These are phyloP conservation scores for Tricholoma furcatifolium DNA, from an alignment of 768 basidiomycete genomes.

Conservation along the genomic window DNA sequence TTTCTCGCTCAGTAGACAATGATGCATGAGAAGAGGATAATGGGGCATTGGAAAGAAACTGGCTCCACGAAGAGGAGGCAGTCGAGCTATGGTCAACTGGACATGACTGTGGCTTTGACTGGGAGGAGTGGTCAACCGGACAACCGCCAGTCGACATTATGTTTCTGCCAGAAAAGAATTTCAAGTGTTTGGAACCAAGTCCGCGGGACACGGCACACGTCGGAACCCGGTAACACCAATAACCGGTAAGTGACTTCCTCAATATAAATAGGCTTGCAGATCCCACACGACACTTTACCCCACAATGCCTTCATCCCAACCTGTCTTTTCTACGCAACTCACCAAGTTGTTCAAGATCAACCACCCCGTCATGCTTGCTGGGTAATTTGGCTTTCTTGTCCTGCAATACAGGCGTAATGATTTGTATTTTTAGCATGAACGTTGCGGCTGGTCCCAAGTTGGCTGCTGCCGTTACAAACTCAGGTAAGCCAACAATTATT, in stretches of 20 bases:
- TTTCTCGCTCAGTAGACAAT: conserved; percentile 73
- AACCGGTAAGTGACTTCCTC: neutral
- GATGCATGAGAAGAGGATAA: conserved; percentile 22
- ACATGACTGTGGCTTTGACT: conserved; percentile 22
- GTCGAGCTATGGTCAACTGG: conserved; percentile 39
- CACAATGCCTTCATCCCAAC: conserved; percentile 64
- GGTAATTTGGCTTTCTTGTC: conserved; percentile 29
- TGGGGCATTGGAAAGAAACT: conserved; percentile 35
- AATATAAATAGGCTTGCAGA: conserved; percentile 7
- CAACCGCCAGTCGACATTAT: conserved; percentile 33
- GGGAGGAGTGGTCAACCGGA: conserved; percentile 55
- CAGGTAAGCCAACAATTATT: conserved; percentile 42
- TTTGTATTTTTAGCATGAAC: conserved; percentile 58
- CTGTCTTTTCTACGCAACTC: conserved; percentile 70
- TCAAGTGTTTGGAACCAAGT: conserved; percentile 9
- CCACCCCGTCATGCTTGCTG: conserved; percentile 86
- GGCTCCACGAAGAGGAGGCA: conserved; percentile 32
- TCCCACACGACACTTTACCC: conserved; percentile 5
- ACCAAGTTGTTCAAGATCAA: conserved; percentile 74
- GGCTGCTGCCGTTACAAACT: conserved; percentile 90
- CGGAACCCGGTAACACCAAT: neutral
- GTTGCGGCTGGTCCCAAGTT: conserved; percentile 83
- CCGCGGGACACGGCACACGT: conserved; percentile 5
- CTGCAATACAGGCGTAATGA: neutral
- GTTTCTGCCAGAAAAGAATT: conserved; percentile 18